Conservation (phyloP, 1,284 basidiomycete species). For the Irpex sp. region DNA sequence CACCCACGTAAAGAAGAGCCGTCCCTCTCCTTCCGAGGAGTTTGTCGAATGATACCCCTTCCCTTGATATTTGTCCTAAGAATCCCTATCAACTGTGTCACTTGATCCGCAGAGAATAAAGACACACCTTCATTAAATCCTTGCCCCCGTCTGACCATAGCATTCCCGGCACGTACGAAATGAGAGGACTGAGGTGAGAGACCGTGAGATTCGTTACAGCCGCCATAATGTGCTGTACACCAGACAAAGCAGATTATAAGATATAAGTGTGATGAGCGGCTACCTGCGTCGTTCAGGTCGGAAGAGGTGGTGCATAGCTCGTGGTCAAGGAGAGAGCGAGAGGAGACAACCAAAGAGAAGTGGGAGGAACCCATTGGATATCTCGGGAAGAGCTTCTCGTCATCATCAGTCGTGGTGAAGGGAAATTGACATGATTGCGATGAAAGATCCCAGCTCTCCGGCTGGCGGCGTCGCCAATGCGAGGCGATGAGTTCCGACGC, state of each 20-base stretch:
- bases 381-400: background rate
- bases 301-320: background rate
- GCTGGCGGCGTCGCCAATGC: background rate
- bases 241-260: background rate
- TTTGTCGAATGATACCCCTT: background rate
- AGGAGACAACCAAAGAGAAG: background rate
- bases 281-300: background rate
- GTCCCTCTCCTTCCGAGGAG: background rate
- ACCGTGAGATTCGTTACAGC: background rate
- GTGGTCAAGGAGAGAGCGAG: background rate
- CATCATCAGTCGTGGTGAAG: background rate
- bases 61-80: background rate
- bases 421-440: background rate
- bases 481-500: background rate
- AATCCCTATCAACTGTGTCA: background rate
- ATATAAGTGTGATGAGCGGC: background rate
- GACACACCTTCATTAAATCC: background rate
- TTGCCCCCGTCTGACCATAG: background rate
- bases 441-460: background rate
- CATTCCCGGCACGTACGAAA: background rate
- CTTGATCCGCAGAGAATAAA: background rate
- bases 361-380: background rate
- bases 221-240: background rate
- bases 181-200: slow-evolving; percentile 1
- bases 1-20: background rate